A percentile compares a stretch with the other conserved stretches of the same genome.
Evolutionary conservation across 306 rosid species (phyloP).

Genomic region (Lithocarpus polystachyus): DNA sequence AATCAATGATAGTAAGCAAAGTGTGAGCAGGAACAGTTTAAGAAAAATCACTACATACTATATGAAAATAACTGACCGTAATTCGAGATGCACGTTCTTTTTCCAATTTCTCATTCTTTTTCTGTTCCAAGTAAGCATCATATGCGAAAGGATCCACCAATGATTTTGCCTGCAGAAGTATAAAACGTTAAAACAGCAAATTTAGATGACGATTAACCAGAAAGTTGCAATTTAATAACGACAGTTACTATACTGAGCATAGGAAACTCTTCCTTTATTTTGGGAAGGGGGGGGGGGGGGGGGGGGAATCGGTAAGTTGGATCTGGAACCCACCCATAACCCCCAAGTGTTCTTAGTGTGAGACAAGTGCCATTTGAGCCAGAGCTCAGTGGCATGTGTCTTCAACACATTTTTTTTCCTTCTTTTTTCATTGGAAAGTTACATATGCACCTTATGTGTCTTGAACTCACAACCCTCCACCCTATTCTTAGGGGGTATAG

Average conservation of each 20-base stretch:
- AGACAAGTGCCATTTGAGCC: not conserved
- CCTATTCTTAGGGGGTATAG: too few relatives aligned
- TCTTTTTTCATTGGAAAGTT: too few relatives aligned
- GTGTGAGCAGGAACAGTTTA: not conserved
- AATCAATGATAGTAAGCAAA: not conserved
- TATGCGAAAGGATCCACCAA: conserved; percentile 63
- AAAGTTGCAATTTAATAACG: conserved; percentile 14
- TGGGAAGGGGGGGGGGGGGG: not conserved
- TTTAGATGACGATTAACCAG: not conserved
- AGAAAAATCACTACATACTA: conserved; percentile 5
- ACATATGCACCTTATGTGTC: too few relatives aligned
- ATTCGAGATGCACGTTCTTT: conserved; percentile 76
- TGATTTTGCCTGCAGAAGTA: conserved; percentile 70
- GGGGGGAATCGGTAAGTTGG: not conserved
- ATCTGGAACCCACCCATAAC: not conserved
- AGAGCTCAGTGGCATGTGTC: not conserved
- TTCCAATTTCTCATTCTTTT: conserved; percentile 64
- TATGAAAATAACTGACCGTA: conserved; percentile 43
- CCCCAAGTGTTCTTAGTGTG: not conserved
- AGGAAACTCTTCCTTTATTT: not conserved
- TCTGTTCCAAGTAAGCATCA: conserved; percentile 58
- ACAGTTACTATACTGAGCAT: not conserved
- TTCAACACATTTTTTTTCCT: too few relatives aligned
- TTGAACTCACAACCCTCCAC: too few relatives aligned
- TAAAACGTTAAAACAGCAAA: conserved; percentile 14